These are phyloP conservation scores for Talaromyces ruber DNA, from an alignment of 495 filamentous ascomycete genomes.

Conservation along the genomic window DNA sequence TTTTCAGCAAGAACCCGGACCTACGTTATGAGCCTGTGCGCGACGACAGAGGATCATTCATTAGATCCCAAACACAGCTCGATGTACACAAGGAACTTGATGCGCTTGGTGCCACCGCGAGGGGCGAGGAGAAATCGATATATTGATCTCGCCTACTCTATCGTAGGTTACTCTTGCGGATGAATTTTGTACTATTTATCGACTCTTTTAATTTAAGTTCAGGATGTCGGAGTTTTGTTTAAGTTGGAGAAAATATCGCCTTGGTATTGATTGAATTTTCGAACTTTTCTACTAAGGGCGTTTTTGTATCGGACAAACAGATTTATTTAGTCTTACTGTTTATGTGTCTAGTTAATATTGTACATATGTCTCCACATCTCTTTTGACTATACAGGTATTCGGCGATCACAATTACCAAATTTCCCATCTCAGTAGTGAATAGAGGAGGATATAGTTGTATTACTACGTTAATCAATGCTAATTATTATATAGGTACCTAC, in stretches of 20 bases:
- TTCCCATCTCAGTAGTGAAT: not conserved
- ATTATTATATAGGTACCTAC: not conserved
- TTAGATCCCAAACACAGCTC: constrained; percentile 81
- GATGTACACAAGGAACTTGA: constrained; percentile 77
- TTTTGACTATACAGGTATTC: not conserved
- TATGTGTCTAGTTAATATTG: not conserved
- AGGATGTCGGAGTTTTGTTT: not conserved
- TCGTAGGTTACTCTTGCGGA: no score
- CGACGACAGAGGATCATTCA: constrained; percentile 69
- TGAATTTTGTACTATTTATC: not conserved
- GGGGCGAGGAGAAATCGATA: constrained; percentile 60
- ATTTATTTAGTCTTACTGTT: not conserved
- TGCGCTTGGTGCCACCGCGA: constrained; percentile 84
- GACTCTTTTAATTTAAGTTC: not conserved
- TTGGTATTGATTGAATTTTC: not conserved
- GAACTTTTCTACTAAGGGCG: not conserved
- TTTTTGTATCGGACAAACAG: not conserved
- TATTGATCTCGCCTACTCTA: not conserved
- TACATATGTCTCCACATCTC: not conserved
- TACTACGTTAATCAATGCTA: not conserved
- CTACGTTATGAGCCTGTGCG: constrained; percentile 80
- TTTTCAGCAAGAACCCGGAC: constrained; percentile 81
- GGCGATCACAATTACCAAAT: not conserved
- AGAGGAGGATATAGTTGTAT: not conserved
- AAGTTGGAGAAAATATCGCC: not conserved